phyloP scores from a whole-genome alignment of 805 yeast genomes.

The Nakazawaea laoshanensis region DNA sequence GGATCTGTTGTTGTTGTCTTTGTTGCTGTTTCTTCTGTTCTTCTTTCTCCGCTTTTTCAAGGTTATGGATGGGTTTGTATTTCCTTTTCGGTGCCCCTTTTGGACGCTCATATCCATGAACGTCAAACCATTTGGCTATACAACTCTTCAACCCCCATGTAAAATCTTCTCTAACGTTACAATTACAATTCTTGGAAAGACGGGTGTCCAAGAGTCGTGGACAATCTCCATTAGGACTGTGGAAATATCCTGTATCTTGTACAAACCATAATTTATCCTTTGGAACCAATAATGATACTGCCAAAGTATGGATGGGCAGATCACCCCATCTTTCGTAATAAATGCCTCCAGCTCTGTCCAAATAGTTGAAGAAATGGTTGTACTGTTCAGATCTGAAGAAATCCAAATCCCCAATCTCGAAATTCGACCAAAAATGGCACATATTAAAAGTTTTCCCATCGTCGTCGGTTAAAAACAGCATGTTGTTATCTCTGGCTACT shows the following conservation, averaged over 20 bases:
- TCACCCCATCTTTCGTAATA: conserved; percentile 59
- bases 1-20: neutral
- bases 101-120: conserved; percentile 23
- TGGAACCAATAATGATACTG: conserved; percentile 21
- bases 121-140: conserved; percentile 33
- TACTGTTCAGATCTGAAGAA: conserved; percentile 39
- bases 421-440: conserved; percentile 63
- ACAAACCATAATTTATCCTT: conserved; percentile 26
- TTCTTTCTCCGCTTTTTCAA: conserved; percentile 11
- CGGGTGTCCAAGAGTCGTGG: conserved; percentile 42
- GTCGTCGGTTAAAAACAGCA: conserved; percentile 40
- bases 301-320: conserved; percentile 24
- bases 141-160: conserved; percentile 44
- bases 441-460: conserved; percentile 34
- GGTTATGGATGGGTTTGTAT: conserved; percentile 20
- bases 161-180: conserved; percentile 39
- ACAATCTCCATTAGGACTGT: conserved; percentile 50
- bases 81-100: conserved; percentile 15
- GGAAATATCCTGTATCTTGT: conserved; percentile 45
- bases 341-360: conserved; percentile 42
- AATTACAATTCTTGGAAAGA: conserved; percentile 38
- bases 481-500: conserved; percentile 37
- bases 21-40: conserved; percentile 9
- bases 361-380: conserved; percentile 32
- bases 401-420: conserved; percentile 44